Base-by-base conservation (phyloP, 441 rosid species). In the Eruca vesicaria region DNA sequence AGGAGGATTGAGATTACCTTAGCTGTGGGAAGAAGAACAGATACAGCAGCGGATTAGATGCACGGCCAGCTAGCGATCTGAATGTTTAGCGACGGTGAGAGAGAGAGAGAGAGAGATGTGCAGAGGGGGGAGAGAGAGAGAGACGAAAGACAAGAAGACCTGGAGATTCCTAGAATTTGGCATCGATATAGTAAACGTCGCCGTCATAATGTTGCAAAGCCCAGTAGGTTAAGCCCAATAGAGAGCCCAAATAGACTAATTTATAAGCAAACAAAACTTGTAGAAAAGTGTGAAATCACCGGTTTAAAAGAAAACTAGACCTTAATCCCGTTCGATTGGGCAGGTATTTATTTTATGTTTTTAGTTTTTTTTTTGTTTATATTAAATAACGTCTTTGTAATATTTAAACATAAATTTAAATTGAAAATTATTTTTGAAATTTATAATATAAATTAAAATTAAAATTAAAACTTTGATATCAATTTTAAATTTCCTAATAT, bases 1-100 rank as follows among this genome's bases (percentile, higher is more conserved):
- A 29, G 33, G n/a, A 36, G 21, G 10, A 21, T 56, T 12, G 52
- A 43, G 52, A 14, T 70, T 71, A 77, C 80, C 80, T 71, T 9
- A 58, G 18, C 26, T 48, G 8, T 32, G 28, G 50, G 38, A 76
- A 69, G 74, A 19, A 11, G 28, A 70, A 43, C 31, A 59, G 7
- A 23, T 4, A 58, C 43, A 66, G 72, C 75, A 69, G 55, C 52
- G 8, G n/a, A 43, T 43, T 43, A 14, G 52, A 55, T 53, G 56
- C 56, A 50, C 23, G 56, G 21, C 23, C 23, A 50, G 56, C 56
- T 50, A 18, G 56, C 56, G 56, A 50, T 50, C 56, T 50, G 23
- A 50, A 50, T 18, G 11, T 36, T 55, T 23, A 5, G 26, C 29
- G 53, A 45, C 4, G 15, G n/a, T n/a, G 20, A 45, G 10, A 16